Percentiles rank a stretch among this genome's conserved stretches.
Conservation (phyloP, 768 basidiomycete species). For the Mycena polygramma region DNA sequence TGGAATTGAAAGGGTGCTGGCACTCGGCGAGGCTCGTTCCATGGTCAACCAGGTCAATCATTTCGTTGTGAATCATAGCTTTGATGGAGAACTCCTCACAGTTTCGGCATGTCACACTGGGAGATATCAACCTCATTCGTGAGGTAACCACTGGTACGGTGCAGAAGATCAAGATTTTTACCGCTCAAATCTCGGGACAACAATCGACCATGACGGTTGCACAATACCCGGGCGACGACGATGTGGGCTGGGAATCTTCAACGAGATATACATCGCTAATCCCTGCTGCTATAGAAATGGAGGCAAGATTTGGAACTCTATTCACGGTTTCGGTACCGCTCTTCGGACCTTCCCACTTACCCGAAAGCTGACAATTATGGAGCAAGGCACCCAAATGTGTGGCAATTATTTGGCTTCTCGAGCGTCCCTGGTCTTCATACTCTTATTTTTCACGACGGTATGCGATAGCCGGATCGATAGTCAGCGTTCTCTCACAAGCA, state of each 20-base stretch:
- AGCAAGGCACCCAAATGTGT: conserved; percentile 13
- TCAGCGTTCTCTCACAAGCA: not conserved
- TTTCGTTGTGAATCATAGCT: not conserved
- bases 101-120: conserved; percentile 22
- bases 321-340: conserved; percentile 3
- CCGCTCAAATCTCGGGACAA: conserved; percentile 17
- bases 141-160: conserved; percentile 5
- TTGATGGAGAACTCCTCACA: not conserved
- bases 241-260: not conserved
- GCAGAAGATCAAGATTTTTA: conserved; percentile 21
- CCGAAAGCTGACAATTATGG: not conserved
- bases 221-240: conserved; percentile 14
- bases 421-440: not conserved
- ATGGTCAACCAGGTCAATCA: not conserved
- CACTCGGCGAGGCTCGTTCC: not conserved
- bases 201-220: conserved; percentile 14
- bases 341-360: too few relatives aligned
- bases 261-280: not conserved
- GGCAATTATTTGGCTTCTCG: conserved; percentile 24
- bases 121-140: conserved; percentile 27
- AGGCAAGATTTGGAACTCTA: conserved; percentile 1
- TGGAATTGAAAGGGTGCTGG: not conserved
- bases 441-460: conserved; percentile 22
- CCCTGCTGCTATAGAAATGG: conserved; percentile 12
- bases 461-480: not conserved